phyloP scores from a whole-genome alignment of 2,329 filamentous ascomycete species.

The Fonsecaea pedrosoi region DNA sequence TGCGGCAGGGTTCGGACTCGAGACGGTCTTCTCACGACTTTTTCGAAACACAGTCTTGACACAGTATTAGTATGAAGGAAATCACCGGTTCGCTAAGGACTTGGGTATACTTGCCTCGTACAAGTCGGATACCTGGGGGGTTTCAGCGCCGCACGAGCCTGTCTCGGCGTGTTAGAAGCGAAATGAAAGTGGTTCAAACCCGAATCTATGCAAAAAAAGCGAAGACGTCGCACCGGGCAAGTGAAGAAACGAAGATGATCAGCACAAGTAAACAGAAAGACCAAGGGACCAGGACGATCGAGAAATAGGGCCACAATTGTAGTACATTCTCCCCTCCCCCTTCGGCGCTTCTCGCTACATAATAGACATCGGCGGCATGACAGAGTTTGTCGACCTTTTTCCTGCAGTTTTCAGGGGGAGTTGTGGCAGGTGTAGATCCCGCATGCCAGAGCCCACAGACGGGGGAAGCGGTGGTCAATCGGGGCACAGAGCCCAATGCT shows the following conservation, averaged over 20 bases:
- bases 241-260: conserved; percentile 26
- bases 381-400: conserved; percentile 13
- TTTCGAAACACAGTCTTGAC: conserved; percentile 35
- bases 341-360: conserved; percentile 22
- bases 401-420: conserved; percentile 21
- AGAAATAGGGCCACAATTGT: conserved; percentile 16
- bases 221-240: conserved; percentile 8
- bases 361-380: conserved; percentile 8
- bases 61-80: conserved; percentile 34
- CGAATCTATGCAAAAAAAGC: conserved; percentile 6
- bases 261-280: conserved; percentile 26
- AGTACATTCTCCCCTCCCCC: conserved; percentile 8
- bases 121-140: conserved; percentile 7
- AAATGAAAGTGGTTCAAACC: conserved; percentile 15
- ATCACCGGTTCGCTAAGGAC: conserved; percentile 17
- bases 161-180: conserved; percentile 13
- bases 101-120: conserved; percentile 26
- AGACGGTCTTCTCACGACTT: conserved; percentile 20
- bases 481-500: conserved; percentile 1
- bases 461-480: conserved; percentile 9
- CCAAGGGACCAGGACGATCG: conserved; percentile 17
- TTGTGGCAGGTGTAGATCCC: conserved; percentile 11
- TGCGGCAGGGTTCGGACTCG: conserved; percentile 26
- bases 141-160: conserved; percentile 31
- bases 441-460: conserved; percentile 6